Conservation (phyloP, 495 filamentous ascomycete species). For the Penicillium coffeae region DNA sequence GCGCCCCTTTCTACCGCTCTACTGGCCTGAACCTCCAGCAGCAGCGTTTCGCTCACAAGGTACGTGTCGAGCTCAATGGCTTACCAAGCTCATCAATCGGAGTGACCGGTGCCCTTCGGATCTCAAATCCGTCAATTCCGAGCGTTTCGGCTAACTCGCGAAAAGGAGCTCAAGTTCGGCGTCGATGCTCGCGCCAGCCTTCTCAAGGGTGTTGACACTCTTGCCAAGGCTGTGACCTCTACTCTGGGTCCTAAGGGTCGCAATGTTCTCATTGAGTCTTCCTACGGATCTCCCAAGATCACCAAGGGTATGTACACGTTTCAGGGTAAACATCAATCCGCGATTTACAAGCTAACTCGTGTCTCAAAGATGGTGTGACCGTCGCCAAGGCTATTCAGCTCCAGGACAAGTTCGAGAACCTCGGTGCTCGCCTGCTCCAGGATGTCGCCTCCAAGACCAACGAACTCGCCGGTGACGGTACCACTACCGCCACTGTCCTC, state of each 20-base stretch:
- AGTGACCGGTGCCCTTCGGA: slow-evolving; percentile 1
- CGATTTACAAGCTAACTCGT: slow-evolving; percentile 2
- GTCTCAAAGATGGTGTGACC: slow-evolving; percentile 76
- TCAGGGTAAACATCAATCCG: background rate
- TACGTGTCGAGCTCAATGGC: slow-evolving; percentile 34
- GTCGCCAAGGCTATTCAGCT: slow-evolving; percentile 89
- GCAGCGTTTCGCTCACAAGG: slow-evolving; percentile 92
- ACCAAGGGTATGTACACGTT: slow-evolving; percentile 75
- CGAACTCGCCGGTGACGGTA: slow-evolving; percentile 97
- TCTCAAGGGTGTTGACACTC: slow-evolving; percentile 91
- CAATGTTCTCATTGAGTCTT: slow-evolving; percentile 96
- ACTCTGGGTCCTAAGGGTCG: slow-evolving; percentile 97
- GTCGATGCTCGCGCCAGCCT: slow-evolving; percentile 88
- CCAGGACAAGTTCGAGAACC: slow-evolving; percentile 99
- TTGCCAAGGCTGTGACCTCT: slow-evolving; percentile 93
- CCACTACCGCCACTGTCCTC: slow-evolving; percentile 94
- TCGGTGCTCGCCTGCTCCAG: slow-evolving; percentile 92
- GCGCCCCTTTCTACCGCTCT: slow-evolving; percentile 42
- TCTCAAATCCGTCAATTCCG: slow-evolving; percentile 18
- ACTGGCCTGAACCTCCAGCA: slow-evolving; percentile 68
- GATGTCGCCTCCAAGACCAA: slow-evolving; percentile 99
- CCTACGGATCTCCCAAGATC: slow-evolving; percentile 98
- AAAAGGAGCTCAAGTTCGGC: slow-evolving; percentile 94
- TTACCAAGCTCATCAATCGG: slow-evolving; percentile 4
- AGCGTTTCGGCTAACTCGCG: slow-evolving; percentile 20